Evolutionary conservation across 805 yeast species (phyloP), one percentile per base, ranked within the genome.

Genomic region (Candida nanaspora): DNA sequence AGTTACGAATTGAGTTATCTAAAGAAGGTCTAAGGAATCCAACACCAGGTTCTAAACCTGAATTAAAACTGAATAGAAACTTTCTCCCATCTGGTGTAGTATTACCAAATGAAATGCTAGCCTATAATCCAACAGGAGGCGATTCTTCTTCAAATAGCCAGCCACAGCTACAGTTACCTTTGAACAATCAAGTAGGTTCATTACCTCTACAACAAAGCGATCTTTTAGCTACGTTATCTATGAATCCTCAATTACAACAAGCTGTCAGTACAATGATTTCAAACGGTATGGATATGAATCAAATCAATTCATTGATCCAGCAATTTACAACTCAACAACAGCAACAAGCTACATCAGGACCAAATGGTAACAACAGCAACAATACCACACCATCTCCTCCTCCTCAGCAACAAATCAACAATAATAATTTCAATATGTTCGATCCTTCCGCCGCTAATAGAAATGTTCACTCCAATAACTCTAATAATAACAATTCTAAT

Each of bases 11-110:
- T 21, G 85, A 80, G 51, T 56, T 75, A 6, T 76, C 83, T 2
- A 80, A 78, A 50, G 86, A 80, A 56, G 81, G 80, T 0, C 54
- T 72, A 25, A 61, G 76, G 51, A 61, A 58, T 31, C 56, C 59
- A 19, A 49, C 47, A n/a, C 61, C 66, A 15, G 51, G 58, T 16
- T 66, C 57, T 16, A 74, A 70, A 49, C 67, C 73, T 1, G 61
- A 69, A 19, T 47, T 79, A 27, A 61, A 57, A 14, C 56, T 78
- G 35, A 65, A 65, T 48, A 62, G 78, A 46, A 63, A 60, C n/a
- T 56, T 57, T 37, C 50, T 80, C 30, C 86, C 86, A 8, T 59
- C 69, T 3, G 71, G 76, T 50, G 84, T 80, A n/a, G 65, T 66
- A 30, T 47, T 80, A 20, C 86, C 86, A 3, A 63, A 60, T 25